phyloP scores from a whole-genome alignment of 2,329 filamentous ascomycete genomes.

The Drechslera avenae region DNA sequence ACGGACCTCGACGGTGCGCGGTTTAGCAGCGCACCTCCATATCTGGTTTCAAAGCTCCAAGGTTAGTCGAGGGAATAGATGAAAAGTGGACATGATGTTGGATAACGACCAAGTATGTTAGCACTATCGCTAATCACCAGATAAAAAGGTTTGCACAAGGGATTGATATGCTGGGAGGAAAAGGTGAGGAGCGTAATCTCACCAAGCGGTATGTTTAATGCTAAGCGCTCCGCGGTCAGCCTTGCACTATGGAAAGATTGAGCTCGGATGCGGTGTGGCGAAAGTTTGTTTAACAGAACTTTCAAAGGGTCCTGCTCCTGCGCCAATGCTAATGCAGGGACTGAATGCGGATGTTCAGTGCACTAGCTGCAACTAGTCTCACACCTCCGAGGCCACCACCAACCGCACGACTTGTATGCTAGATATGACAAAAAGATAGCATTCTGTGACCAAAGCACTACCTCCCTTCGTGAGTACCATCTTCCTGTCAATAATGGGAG shows the following conservation, averaged over 20 bases:
- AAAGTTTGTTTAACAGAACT: too few species aligned
- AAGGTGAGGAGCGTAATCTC: background rate
- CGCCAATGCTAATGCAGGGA: too few species aligned
- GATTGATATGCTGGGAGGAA: background rate
- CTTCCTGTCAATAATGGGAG: too few species aligned
- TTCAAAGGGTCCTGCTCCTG: too few species aligned
- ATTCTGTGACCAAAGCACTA: too few species aligned
- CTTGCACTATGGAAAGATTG: background rate
- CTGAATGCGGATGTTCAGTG: too few species aligned
- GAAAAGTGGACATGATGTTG: constrained; percentile 14
- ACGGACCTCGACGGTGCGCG: constrained; percentile 18
- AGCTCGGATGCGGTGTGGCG: too few species aligned
- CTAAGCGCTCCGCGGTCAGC: background rate
- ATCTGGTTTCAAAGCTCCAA: constrained; percentile 16
- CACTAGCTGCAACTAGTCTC: too few species aligned
- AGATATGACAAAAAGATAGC: too few species aligned
- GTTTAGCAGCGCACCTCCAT: constrained; percentile 20
- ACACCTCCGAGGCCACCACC: too few species aligned
- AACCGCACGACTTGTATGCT: too few species aligned
- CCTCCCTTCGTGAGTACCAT: too few species aligned
- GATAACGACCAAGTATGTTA: background rate
- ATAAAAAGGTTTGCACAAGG: background rate
- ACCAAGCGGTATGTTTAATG: background rate
- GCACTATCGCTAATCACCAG: background rate
- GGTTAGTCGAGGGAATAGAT: constrained; percentile 18